Base-by-base conservation (phyloP, 2,329 filamentous ascomycete species). In the Pseudocercospora fijiensis region DNA sequence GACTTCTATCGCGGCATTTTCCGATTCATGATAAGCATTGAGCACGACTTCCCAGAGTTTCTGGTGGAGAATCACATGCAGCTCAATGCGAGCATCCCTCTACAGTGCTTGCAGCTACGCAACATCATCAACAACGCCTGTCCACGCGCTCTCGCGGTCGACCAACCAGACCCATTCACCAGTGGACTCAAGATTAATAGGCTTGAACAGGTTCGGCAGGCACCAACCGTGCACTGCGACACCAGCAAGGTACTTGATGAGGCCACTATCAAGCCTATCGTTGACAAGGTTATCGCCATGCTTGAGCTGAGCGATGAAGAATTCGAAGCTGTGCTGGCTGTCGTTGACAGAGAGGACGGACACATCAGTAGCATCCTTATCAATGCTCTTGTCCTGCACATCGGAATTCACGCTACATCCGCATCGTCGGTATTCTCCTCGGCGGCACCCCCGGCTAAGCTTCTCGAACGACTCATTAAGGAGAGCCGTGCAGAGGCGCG, bases 31-130 rank as follows among this genome's bases (percentile, higher is more conserved):
- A 81, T 96, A 33, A 85, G 96, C 58, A 81, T 99, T 59, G 91
- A 96, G 70, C 95, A 98, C 74, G 95, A 99, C 76, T 98, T 92
- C 77, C 90, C 94, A 0, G 92, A 97, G 62, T 99, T 96, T 77
- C 80, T 99, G 47, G 90, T 91, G 5, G 91, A 93, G 71, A 92
- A 96, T 76, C 91, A 96, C 74, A 87, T 91, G 69, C 86, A 87
- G 69, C 86, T 99, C 58, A 92, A 89, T 79, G 88, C 90, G 70
- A 87, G 86, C 72, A 89, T 98, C 63, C 91, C 93, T 1, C 86
- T 88, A 57, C 90, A 95, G 73, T 95, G 91, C 77, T 88, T 89
- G 16, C 95, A 98, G 77, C 83, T 97, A 58, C 87, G 93, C 69
- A 97, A 98, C 73, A 83, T 96, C 60, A 87, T 99, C 59, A 84